Conservation (phyloP, 2,329 filamentous ascomycete genomes). For the Arthrobotrys megalospora region DNA sequence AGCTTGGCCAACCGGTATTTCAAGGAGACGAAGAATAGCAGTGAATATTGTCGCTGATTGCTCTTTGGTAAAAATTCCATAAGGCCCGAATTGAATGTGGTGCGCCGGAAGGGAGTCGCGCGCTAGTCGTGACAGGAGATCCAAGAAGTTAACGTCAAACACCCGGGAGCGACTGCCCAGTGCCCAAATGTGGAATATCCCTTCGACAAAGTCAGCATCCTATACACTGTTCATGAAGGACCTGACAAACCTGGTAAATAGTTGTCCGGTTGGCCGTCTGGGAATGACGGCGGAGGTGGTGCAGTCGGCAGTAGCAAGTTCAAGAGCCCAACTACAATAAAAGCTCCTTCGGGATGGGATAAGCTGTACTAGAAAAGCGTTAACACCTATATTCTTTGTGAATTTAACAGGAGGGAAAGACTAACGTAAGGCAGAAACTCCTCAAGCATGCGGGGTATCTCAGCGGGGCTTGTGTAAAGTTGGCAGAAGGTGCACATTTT, state of each 20-base stretch:
- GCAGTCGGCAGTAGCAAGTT: constrained; percentile 90
- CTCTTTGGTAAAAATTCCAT: constrained; percentile 91
- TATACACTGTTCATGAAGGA: not conserved
- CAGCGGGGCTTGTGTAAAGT: constrained; percentile 90
- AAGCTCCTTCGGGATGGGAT: constrained; percentile 91
- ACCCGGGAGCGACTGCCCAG: constrained; percentile 89
- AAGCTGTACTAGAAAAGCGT: constrained; percentile 79
- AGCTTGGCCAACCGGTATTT: constrained; percentile 96
- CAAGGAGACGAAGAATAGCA: constrained; percentile 86
- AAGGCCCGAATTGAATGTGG: constrained; percentile 84
- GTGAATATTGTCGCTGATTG: constrained; percentile 96
- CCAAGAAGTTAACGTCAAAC: constrained; percentile 88
- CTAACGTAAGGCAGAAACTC: constrained; percentile 78
- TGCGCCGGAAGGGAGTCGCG: constrained; percentile 83
- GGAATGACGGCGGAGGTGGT: constrained; percentile 79
- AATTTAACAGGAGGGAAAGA: constrained; percentile 67
- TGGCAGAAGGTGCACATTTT: constrained; percentile 93
- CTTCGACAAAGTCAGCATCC: constrained; percentile 41
- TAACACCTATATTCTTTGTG: not conserved
- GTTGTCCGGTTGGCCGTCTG: constrained; percentile 85
- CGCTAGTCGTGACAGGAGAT: constrained; percentile 88
- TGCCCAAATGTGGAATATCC: constrained; percentile 97
- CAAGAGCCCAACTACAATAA: constrained; percentile 89
- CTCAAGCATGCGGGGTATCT: constrained; percentile 84
- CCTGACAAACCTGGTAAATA: constrained; percentile 78